Base-by-base conservation (phyloP, 139 green algal genomes). In the Tetraselmis striata region DNA sequence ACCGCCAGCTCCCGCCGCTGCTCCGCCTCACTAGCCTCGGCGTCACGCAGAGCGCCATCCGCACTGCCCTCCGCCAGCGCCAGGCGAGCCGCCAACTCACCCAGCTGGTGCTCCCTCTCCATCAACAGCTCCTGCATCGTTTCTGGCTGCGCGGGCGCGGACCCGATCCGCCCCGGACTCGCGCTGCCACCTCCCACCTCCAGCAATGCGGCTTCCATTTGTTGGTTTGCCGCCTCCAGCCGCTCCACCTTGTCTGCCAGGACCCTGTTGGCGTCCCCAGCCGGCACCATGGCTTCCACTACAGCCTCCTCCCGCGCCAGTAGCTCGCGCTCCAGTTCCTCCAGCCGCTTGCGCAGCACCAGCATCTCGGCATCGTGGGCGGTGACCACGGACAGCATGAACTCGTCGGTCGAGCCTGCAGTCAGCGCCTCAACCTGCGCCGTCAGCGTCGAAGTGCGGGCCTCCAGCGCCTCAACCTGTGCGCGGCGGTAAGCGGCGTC, bases 281-380 rank as follows among this genome's bases (percentile, higher is more conserved):
- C 32, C n/a, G n/a, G n/a, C 30, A 30, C 75, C 32, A 0, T 23
- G 75, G 28, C 26, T n/a, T n/a, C n/a, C n/a, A n/a, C n/a, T n/a
- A n/a, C n/a, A 75, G 2, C 2, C 59, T 76, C 30, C 79, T 32
- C n/a, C 11, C 76, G 32, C 80, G 79, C 78, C 1, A 82, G 75
- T 31, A 90, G 76, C 85, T 87, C 85, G 1, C 80, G 77, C 30
- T 90, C 86, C 23, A 87, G 81, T 74, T 94, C 89, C 1, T 84
- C 82, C 30, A 90, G 32, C 77, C 85, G 5, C 18, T 32, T 28
- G 1, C 84, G 78, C 84, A 92, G 32, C 23, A 80, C 81, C 29
- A 81, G 81, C 29, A 87, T 32, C 83, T 89, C 87, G 0, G 76
- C 82, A 32, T 31, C 80, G 29, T 67, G 45, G 11, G 45, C 45